Conservation (phyloP, 2,329 filamentous ascomycete genomes). For the Scolecobasidium constrictum region DNA sequence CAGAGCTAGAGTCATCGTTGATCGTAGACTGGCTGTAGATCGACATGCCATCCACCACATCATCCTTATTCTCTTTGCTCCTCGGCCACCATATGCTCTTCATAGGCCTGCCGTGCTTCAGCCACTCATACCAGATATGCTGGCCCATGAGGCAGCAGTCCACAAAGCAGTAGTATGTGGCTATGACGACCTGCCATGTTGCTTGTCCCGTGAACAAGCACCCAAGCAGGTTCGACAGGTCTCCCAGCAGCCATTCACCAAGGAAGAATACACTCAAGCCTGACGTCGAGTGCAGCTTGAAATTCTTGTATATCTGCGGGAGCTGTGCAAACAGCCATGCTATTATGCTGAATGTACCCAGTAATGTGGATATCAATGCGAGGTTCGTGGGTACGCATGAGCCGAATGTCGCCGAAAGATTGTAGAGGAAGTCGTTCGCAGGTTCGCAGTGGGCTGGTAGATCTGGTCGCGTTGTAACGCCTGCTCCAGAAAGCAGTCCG, state of each 20-base stretch:
- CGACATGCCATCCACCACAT: conserved; percentile 6
- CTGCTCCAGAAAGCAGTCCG: not conserved
- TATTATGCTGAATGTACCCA: conserved; percentile 52
- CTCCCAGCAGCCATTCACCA: conserved; percentile 54
- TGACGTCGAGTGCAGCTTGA: conserved; percentile 50
- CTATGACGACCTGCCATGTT: conserved; percentile 55
- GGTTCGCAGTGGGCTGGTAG: conserved; percentile 50
- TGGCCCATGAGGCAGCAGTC: conserved; percentile 52
- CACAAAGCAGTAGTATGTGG: conserved; percentile 55
- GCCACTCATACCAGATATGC: conserved; percentile 54
- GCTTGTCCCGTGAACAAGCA: conserved; percentile 54
- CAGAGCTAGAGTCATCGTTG: conserved; percentile 5
- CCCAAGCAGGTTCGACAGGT: conserved; percentile 51
- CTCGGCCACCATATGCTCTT: conserved; percentile 21
- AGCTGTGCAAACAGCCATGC: conserved; percentile 61
- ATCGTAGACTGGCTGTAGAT: conserved; percentile 6
- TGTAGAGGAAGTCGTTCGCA: conserved; percentile 43
- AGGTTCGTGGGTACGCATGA: conserved; percentile 54
- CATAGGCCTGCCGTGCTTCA: conserved; percentile 38
- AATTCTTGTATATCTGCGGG: conserved; percentile 61
- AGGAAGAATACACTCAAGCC: conserved; percentile 56
- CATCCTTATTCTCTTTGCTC: conserved; percentile 1
- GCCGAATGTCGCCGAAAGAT: conserved; percentile 48
- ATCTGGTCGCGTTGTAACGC: not conserved
- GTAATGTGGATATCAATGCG: conserved; percentile 48